Evolutionary conservation across 768 basidiomycete species (phyloP), one percentile per base, ranked within the genome.

Genomic region (Dendrothele bispora): DNA sequence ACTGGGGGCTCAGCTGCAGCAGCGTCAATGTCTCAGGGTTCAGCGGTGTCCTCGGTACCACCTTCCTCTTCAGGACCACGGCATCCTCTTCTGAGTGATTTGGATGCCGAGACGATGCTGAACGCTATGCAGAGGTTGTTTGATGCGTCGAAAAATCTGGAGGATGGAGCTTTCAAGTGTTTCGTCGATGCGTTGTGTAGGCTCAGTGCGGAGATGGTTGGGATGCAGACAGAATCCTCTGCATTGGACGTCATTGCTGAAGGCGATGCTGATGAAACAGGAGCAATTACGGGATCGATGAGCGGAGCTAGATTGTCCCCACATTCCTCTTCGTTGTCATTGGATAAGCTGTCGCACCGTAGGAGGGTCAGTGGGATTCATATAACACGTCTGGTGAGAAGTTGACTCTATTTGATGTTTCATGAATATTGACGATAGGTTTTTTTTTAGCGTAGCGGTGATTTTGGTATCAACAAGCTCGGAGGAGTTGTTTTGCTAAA

Each of bases 131-230:
- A 92, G 57, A 75, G 86, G 7, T 68, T 98, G 30, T 95, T 98
- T 55, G 93, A 97, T 49, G 78, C 86, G 0, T 86, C 91, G 7
- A 88, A 86, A 63, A 84, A 84, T 53, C 60, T 98, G 52, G 89
- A 94, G 49, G 92, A 97, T 59, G 56, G 62, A 0, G 88, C 93
- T 3, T 98, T 95, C 68, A 76, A 74, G 39, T 77, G 84, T 53
- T 98, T 98, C 52, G 61, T 77, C 25, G 67, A 73, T 43, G 89
- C 95, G 2, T 65, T 98, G 42, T 95, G 92, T 63, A 84, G 80
- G 57, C 70, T 98, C 21, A 95, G 92, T 59, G 76, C 82, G 8
- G 93, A 94, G 65, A 98, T 98, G 94, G 82, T 98, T 17, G 86
- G 87, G 29, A 86, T 97, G 83, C 86, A 91, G 65, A 80, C 79